Evolutionary conservation across 1,139 yeast genomes (phyloP).

Genomic region (Candida tetrigidarum): DNA sequence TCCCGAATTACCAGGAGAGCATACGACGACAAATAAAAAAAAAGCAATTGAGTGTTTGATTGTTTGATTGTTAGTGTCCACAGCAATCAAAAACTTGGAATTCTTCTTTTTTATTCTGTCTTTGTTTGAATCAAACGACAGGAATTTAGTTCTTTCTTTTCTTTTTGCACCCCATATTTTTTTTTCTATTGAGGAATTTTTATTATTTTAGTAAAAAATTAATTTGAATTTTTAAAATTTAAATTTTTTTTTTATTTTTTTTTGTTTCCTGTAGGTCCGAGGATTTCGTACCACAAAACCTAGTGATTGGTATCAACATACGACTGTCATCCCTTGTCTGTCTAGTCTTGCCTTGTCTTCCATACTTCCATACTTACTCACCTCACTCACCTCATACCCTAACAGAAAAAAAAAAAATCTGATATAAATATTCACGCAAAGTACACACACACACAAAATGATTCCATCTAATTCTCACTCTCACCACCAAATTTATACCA

Average conservation of each 20-base stretch:
- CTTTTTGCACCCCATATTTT: slow-evolving; percentile 3
- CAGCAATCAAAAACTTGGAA: slow-evolving; percentile 4
- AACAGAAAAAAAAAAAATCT: not conserved
- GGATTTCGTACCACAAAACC: slow-evolving; percentile 2
- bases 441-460: slow-evolving; percentile 4
- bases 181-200: no score
- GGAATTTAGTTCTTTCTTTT: not conserved
- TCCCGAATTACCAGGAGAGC: not conserved
- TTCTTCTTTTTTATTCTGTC: no score
- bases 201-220: not conserved
- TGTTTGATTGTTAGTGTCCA: not conserved
- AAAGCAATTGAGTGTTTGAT: not conserved
- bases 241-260: not conserved
- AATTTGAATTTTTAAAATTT: no score
- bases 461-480: not conserved
- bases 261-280: slow-evolving; percentile 5
- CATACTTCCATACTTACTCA: not conserved
- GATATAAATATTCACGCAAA: slow-evolving; percentile 1
- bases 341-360: not conserved
- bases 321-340: not conserved
- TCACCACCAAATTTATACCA: not conserved
- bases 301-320: slow-evolving; percentile 2
- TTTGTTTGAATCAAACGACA: not conserved
- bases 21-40: not conserved
- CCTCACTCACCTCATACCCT: not conserved